A percentile compares a stretch with the other conserved stretches of the same genome.
Conservation (phyloP, 2,329 filamentous ascomycete genomes). For the Arthrobotrys pseudoclavata region DNA sequence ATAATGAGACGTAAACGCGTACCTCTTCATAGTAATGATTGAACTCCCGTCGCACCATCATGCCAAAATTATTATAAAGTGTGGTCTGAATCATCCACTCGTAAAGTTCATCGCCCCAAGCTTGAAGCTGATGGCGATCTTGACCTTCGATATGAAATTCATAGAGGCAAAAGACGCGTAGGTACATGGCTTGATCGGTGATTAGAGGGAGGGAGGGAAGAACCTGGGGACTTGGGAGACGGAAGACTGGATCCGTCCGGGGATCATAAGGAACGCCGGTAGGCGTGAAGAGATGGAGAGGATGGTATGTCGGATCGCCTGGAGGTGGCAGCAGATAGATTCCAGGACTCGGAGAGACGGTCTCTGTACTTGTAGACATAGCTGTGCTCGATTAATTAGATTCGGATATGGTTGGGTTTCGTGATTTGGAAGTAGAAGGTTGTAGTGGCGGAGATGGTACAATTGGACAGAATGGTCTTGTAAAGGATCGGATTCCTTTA, state of each 20-base stretch:
- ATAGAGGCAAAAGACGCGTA: constrained; percentile 18
- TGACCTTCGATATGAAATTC: constrained; percentile 1
- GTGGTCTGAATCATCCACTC: constrained; percentile 34
- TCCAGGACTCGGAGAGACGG: not conserved
- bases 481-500: too few species aligned
- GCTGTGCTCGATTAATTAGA: not conserved
- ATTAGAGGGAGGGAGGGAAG: constrained; percentile 30
- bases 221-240: constrained; percentile 29
- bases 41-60: constrained; percentile 9
- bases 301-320: constrained; percentile 25
- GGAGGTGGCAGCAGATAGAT: constrained; percentile 23
- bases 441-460: not conserved
- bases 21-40: constrained; percentile 19
- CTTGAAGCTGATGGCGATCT: constrained; percentile 15
- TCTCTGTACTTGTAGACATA: not conserved
- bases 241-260: constrained; percentile 18
- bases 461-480: not conserved
- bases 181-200: not conserved
- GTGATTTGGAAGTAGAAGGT: not conserved
- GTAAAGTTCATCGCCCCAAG: constrained; percentile 32
- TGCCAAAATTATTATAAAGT: constrained; percentile 25
- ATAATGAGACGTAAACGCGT: not conserved
- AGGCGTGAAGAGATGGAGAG: constrained; percentile 15
- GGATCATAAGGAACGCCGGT: not conserved
- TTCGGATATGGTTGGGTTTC: not conserved